A percentile compares a stretch with the other conserved stretches of the same genome.
Evolutionary conservation across 306 rosid genomes (phyloP).

Genomic region (Casuarina equisetifolia): DNA sequence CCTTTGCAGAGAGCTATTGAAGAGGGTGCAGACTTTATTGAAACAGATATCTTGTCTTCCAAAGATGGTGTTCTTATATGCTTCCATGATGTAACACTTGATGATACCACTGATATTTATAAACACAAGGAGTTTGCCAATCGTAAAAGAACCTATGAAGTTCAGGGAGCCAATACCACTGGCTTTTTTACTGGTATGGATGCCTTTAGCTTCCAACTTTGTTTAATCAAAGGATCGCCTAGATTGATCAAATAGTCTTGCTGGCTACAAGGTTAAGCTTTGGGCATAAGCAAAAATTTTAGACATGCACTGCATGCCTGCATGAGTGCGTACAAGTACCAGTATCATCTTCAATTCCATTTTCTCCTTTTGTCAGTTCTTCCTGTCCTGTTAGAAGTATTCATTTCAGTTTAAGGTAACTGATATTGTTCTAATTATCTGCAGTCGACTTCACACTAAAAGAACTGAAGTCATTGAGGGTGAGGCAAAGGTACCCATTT

Average conservation of each 20-base stretch:
- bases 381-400: slow-evolving; percentile 3
- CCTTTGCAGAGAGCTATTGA: slow-evolving; percentile 83
- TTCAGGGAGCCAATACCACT: slow-evolving; percentile 56
- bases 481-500: slow-evolving; percentile 66
- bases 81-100: slow-evolving; percentile 83
- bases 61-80: slow-evolving; percentile 86
- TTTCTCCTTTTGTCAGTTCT: slow-evolving; percentile 6
- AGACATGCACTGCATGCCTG: neutral
- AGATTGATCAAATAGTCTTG: neutral
- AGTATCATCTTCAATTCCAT: slow-evolving; percentile 9
- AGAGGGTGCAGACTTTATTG: slow-evolving; percentile 98
- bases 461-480: slow-evolving; percentile 71
- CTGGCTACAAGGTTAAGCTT: slow-evolving; percentile 3
- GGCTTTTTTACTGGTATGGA: slow-evolving; percentile 77
- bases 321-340: neutral
- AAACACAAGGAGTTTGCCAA: slow-evolving; percentile 58
- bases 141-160: slow-evolving; percentile 83
- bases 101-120: slow-evolving; percentile 65
- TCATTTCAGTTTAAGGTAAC: slow-evolving; percentile 10
- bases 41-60: slow-evolving; percentile 81
- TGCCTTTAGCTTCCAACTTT: slow-evolving; percentile 15
- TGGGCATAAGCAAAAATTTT: slow-evolving; percentile 12
- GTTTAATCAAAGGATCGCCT: neutral
- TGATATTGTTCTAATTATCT: slow-evolving; percentile 16
- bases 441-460: slow-evolving; percentile 86